phyloP scores from a whole-genome alignment of 495 filamentous ascomycete genomes.

The Hyaloscypha hepaticicola region DNA sequence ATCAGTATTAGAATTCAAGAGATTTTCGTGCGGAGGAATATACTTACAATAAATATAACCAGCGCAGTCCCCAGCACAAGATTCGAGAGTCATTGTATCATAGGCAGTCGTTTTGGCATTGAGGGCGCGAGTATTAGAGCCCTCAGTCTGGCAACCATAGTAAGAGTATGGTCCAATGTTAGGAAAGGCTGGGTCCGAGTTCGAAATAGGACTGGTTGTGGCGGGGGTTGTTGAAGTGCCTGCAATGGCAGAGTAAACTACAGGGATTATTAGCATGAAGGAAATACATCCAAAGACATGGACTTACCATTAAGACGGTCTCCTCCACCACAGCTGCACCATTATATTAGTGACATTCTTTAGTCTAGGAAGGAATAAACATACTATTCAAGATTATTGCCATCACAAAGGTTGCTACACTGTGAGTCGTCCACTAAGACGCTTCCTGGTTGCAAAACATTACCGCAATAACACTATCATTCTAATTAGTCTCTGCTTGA shows the following conservation, averaged over 20 bases:
- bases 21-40: no score
- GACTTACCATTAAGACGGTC: not conserved
- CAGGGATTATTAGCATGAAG: not conserved
- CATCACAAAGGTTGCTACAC: not conserved
- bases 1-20: no score
- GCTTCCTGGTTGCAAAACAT: not conserved
- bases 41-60: conserved; percentile 43
- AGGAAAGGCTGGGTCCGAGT: not conserved
- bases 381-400: conserved; percentile 34
- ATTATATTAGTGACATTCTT: no score
- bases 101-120: not conserved
- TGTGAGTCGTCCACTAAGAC: not conserved
- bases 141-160: conserved; percentile 9
- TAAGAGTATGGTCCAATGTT: not conserved
- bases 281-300: not conserved
- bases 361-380: no score
- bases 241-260: not conserved
- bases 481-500: no score
- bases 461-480: conserved; percentile 3
- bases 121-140: conserved; percentile 4
- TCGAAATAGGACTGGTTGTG: conserved; percentile 24
- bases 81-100: conserved; percentile 44
- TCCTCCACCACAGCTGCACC: no score
- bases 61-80: conserved; percentile 55
- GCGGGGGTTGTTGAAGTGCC: not conserved